Base-by-base conservation (phyloP, 2,329 filamentous ascomycete genomes). In the Aureobasidium sp. region DNA sequence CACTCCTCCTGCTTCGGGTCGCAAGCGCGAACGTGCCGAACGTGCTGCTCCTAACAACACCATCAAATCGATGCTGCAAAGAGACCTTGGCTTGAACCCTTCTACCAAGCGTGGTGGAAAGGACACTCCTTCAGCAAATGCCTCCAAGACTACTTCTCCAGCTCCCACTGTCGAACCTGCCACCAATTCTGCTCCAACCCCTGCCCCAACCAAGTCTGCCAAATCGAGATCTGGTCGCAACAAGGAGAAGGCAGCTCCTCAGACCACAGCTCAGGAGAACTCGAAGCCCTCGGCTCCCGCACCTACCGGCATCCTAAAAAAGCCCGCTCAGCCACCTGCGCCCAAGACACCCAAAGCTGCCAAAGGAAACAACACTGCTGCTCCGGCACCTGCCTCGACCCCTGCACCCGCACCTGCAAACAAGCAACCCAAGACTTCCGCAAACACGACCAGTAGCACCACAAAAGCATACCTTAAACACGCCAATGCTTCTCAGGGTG, bases 401-500 rank as follows among this genome's bases (percentile, higher is more conserved):
- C 34, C 49, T 14, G 40, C 22, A 30, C 52, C 53, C n/a, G 55
- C 37, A 21, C 12, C 56, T 44, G 16, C 25, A 14, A 34, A 24
- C 40, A 49, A 44, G 52, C 29, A 52, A 11, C 14, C 53, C 11
- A 56, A 56, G 16, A 27, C 51, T 14, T 27, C 57, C 21, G 38
- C 48, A 5, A 50, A 54, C 22, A 34, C 48, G 37, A 60, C 35
- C 6, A 44, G 54, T 11, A 37, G 58, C 58, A 76, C 78, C 6
- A 61, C 58, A 16, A 84, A 86, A 60, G 74, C 73, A 12, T 77
- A 76, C 63, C 66, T 77, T 53, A 77, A 77, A 58, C 74, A 77
- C 57, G 74, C 74, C 27, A 95, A 94, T 65, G 82, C 88, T 10
- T 93, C 90, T 0, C 91, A 96, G 65, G 91, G 91, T 12, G 87